Base-by-base conservation (phyloP, 495 filamentous ascomycete genomes). In the Penicillium egyptiacum region DNA sequence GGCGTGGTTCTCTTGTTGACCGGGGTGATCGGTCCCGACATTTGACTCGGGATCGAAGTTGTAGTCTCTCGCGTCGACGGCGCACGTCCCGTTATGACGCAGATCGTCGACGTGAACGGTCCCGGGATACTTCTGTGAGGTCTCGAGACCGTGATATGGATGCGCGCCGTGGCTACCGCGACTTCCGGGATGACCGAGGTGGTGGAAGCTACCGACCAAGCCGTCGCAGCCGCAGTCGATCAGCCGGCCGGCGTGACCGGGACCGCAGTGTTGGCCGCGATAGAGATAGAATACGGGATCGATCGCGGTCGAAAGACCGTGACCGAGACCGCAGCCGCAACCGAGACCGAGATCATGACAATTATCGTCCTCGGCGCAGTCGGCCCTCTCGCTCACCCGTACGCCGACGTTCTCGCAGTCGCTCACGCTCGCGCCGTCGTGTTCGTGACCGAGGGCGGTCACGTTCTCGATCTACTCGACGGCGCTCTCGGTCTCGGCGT, bases 171-270 rank as follows among this genome's bases (percentile, higher is more conserved):
- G 53, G 70, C 5, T 63, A 69, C 55, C 73, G 69, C 35, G 73
- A 77, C 50, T 77, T 71, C 58, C 65, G 72, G 14, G 59, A 65
- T 35, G 63, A 63, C 20, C 62, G 73, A 39, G 61, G 58, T 16
- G 68, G 65, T 26, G 70, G 69, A 61, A 76, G 70, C 61, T 76
- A 75, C 43, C 66, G 71, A 33, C 69, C 72, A 20, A 54, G 30
- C 39, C 71, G 69, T 48, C 70, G 75, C 28, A 78, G 78, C 49
- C 65, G 75, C 37, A 75, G 71, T 53, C 61, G 74, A 47, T 78
- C 75, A 35, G 57, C 49, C 16, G 57, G 39, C 28, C 65, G 71
- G 4, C 47, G 67, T 47, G 68, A 72, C 44, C 70, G 70, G 22
- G 72, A 77, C 41, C 63, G 63, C 20, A 65, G 61, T 47, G 63